phyloP scores from a whole-genome alignment of 257 asterid genomes.

The Agastache rugosa region DNA sequence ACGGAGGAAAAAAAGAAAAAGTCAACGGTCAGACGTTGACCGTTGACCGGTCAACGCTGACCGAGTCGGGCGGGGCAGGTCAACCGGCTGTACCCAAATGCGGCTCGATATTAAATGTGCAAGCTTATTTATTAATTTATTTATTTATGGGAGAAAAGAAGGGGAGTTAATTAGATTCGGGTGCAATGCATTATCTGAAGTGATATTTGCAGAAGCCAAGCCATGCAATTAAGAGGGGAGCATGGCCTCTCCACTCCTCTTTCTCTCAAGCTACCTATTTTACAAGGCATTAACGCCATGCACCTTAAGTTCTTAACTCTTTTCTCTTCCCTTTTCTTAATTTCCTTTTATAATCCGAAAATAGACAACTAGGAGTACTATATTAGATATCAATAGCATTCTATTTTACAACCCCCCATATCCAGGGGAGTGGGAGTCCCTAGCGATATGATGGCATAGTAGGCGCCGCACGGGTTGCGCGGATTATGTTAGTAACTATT shows the following conservation, averaged over 20 bases:
- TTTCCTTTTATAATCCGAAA: neutral
- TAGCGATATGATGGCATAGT: too few relatives aligned
- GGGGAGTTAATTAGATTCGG: conserved; percentile 34
- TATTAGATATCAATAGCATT: neutral
- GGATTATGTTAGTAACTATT: too few relatives aligned
- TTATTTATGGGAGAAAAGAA: neutral
- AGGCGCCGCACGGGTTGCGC: too few relatives aligned
- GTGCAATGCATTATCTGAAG: conserved; percentile 29
- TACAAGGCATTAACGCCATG: conserved; percentile 33
- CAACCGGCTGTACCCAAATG: too few relatives aligned
- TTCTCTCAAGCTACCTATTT: conserved; percentile 38
- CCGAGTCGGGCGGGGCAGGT: too few relatives aligned
- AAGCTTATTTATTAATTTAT: neutral
- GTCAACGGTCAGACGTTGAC: too few relatives aligned
- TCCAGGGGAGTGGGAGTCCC: too few relatives aligned
- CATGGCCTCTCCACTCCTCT: neutral
- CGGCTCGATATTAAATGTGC: neutral
- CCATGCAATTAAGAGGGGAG: conserved; percentile 19
- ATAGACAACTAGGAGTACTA: neutral
- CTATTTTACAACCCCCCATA: too few relatives aligned
- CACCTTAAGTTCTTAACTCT: neutral
- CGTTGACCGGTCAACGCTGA: too few relatives aligned
- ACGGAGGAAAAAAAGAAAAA: too few relatives aligned
- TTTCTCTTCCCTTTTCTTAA: neutral
- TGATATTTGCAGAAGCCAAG: conserved; percentile 22